Conservation (phyloP, 2,329 filamentous ascomycete species). For the Coniella lustricola region DNA sequence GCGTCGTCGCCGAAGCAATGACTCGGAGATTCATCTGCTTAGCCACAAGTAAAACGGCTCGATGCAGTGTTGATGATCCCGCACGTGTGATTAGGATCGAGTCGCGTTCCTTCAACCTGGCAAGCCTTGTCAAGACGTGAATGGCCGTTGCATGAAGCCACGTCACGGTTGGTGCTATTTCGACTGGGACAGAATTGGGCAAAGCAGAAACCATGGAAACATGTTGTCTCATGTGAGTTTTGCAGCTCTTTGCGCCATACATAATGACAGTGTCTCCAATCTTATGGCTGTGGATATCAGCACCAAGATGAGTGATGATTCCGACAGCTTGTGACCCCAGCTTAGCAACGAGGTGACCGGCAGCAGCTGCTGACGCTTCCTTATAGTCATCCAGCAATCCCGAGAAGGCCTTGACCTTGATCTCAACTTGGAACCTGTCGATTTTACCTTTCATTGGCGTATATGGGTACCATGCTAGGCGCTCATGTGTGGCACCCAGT, state of each 20-base stretch:
- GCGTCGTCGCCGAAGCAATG: not conserved
- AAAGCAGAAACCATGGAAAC: not conserved
- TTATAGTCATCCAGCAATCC: not conserved
- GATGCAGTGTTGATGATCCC: not conserved
- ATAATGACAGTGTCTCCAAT: not conserved
- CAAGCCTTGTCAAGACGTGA: not conserved
- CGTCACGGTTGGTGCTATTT: not conserved
- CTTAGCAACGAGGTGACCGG: not conserved
- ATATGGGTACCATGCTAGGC: not conserved
- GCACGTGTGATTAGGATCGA: not conserved
- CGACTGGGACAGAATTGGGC: not conserved
- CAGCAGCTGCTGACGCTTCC: not conserved
- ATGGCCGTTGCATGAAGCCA: not conserved
- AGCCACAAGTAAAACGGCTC: not conserved
- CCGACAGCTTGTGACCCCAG: not conserved
- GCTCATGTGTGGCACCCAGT: not conserved
- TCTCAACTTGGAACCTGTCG: not conserved
- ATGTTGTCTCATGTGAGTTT: not conserved
- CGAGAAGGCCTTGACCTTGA: not conserved
- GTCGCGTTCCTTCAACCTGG: not conserved
- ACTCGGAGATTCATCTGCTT: not conserved
- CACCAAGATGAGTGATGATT: not conserved
- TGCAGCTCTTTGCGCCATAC: not conserved
- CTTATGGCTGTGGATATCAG: not conserved
- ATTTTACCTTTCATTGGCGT: not conserved